Evolutionary conservation across 495 filamentous ascomycete genomes (phyloP), one percentile per base, ranked within the genome.

Genomic region (Neurospora sp.): DNA sequence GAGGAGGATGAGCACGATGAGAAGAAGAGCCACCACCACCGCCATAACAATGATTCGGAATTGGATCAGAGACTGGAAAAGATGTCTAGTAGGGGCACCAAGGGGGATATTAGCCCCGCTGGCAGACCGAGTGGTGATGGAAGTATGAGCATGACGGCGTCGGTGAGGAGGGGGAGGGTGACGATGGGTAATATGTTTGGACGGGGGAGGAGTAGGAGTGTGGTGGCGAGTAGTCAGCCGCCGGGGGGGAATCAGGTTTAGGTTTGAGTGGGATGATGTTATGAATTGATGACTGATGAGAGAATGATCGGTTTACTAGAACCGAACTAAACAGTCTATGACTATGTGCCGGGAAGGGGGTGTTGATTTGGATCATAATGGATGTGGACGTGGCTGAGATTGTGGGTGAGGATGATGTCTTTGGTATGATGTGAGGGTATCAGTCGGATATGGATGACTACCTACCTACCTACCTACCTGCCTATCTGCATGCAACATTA

Each of bases 61-160:
- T n/a, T 73, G 41, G 71, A 76, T 35, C 76, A 72, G 70, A 69
- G 42, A 5, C 38, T 73, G 65, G 73, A 77, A n/a, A 77, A 72
- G 61, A 61, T 71, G 8, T 40, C 9, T 20, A 77, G 76, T 39
- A 73, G 59, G 48, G 77, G 14, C n/a, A 46, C 42, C 11, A 46
- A 9, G 42, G n/a, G 42, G 8, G 42, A 46, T 18, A 14, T 65
- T 7, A 65, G 53, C 27, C 27, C 22, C 14, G 22, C 12, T 27
- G 22, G 22, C 6, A 35, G 53, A 9, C 53, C 27, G 3, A 65
- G 53, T 35, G 5, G 39, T 2, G 42, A 44, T 27, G 69, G 53
- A 31, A 65, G 70, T 3, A 16, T 41, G 70, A 20, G 53, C 53
- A 65, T 37, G 20, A 59, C 48, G 10, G 14, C 27, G 12, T 65